A percentile compares a stretch with the other conserved stretches of the same genome.
phyloP scores from a whole-genome alignment of 2,329 filamentous ascomycete genomes.

The Claviceps cyperi region DNA sequence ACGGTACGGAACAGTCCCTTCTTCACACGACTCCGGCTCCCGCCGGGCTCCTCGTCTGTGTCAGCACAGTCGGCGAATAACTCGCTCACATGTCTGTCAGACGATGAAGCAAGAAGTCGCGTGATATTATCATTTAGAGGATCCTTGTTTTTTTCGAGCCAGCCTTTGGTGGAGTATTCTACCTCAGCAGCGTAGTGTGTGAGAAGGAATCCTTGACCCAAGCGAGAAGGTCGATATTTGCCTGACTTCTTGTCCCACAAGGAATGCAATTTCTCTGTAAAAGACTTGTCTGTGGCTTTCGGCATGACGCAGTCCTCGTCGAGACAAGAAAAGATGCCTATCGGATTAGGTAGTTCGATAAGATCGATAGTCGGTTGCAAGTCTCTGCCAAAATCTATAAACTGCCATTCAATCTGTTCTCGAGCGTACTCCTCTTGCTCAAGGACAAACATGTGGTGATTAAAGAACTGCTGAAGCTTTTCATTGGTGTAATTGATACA shows the following conservation, averaged over 20 bases:
- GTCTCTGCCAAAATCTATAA: conserved; percentile 96
- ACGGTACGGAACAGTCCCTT: conserved; percentile 95
- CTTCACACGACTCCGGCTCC: conserved; percentile 70
- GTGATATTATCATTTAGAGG: conserved; percentile 96
- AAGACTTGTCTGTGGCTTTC: conserved; percentile 91
- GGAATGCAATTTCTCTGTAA: conserved; percentile 93
- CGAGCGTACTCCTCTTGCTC: conserved; percentile 97
- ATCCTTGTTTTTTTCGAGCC: conserved; percentile 99
- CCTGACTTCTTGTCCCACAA: conserved; percentile 92
- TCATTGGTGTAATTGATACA: conserved; percentile 99
- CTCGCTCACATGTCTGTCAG: conserved; percentile 66
- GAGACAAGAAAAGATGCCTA: conserved; percentile 95
- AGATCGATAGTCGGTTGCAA: conserved; percentile 95
- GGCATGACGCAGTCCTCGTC: conserved; percentile 99
- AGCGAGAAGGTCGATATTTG: conserved; percentile 80
- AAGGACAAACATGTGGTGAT: conserved; percentile 98
- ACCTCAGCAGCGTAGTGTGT: conserved; percentile 97
- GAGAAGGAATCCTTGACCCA: conserved; percentile 84
- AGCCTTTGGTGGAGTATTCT: conserved; percentile 87
- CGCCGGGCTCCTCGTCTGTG: conserved; percentile 55
- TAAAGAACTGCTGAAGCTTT: conserved; percentile 98
- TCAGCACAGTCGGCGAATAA: conserved; percentile 85
- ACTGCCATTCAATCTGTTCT: conserved; percentile 98
- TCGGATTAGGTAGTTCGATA: conserved; percentile 90
- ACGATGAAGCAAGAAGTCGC: conserved; percentile 67